phyloP scores from a whole-genome alignment of 129 eudicot genomes.

The Kitagawia praeruptora region DNA sequence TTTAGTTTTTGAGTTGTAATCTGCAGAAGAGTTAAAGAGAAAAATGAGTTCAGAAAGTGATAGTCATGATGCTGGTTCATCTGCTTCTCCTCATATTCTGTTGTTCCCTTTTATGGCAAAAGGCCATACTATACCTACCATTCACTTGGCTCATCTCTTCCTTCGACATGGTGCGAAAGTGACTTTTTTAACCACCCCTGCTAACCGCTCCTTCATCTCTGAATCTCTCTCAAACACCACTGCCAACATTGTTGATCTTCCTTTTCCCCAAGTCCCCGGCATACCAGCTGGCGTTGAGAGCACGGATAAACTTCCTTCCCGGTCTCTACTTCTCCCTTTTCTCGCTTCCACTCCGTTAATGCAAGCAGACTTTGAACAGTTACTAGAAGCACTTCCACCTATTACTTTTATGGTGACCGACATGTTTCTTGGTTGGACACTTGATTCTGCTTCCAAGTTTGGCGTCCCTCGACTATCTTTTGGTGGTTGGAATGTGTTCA shows the following conservation, averaged over 20 bases:
- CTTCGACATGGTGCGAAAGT: conserved; percentile 25
- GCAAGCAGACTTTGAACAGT: conserved; percentile 46
- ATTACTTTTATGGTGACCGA: conserved; percentile 46
- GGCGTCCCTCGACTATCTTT: conserved; percentile 48
- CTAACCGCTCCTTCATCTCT: conserved; percentile 51
- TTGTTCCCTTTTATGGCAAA: conserved; percentile 81
- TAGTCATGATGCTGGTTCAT: neutral
- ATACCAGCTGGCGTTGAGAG: conserved; percentile 44
- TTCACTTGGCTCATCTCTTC: conserved; percentile 45
- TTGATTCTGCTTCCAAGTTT: conserved; percentile 35
- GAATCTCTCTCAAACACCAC: conserved; percentile 18
- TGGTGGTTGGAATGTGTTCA: conserved; percentile 44
- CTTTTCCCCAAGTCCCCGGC: conserved; percentile 27
- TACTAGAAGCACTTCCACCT: conserved; percentile 17
- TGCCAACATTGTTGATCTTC: conserved; percentile 30
- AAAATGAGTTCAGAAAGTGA: neutral
- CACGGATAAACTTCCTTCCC: conserved; percentile 73
- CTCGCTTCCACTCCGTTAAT: conserved; percentile 31
- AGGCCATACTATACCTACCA: conserved; percentile 75
- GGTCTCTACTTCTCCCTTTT: conserved; percentile 44
- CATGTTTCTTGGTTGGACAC: conserved; percentile 64
- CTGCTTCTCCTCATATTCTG: conserved; percentile 19
- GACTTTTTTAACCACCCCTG: conserved; percentile 66
- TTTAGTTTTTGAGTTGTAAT: neutral
- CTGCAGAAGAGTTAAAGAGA: neutral